Base-by-base conservation (phyloP, 257 asterid genomes). In the Asclepias syriaca region DNA sequence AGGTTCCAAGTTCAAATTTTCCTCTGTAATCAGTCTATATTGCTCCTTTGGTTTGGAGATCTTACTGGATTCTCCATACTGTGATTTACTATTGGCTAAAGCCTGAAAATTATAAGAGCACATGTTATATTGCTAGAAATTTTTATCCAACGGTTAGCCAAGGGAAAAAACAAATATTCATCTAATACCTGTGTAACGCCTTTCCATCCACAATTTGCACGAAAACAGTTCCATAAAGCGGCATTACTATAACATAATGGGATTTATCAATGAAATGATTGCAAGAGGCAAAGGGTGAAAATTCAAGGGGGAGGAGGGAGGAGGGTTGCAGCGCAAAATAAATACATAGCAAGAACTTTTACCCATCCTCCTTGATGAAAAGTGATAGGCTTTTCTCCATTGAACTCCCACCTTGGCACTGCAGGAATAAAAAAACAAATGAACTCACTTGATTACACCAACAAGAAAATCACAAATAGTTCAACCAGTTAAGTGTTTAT, bases 191-290 rank as follows among this genome's bases (percentile, higher is more conserved):
- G 86, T 10, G 91, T 86, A 29, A 71, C 24, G 75, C 99, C 99
- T 75, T 63, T 86, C 99, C 97, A 91, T 59, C 96, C 97, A 78
- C 99, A 94, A 78, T 81, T 91, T 76, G 79, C 98, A 71, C 98
- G 93, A 83, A 85, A 85, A 81, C 98, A 94, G 54, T 72, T 89
- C 97, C 98, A 94, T 60, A 59, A 14, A 74, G 99, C 99, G 71
- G 84, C 81, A 74, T 77, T 82, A 19, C 98, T 91, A 85, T 8
- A 75, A 82, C 75, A 80, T 57, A 59, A 65, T 68, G 60, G 77
- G 71, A 70, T 13, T 64, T 64, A 70, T 87, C 71, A 80, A 56
- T 58, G 70, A 51, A 54, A 57, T 77, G 73, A 63, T 65, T 54
- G 32, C 48, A 53, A 60, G 58, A 43, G 39, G 43, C 46, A 58